Base-by-base conservation (phyloP, 176 grass and related monocot species). In the Triticum dicoccoides region DNA sequence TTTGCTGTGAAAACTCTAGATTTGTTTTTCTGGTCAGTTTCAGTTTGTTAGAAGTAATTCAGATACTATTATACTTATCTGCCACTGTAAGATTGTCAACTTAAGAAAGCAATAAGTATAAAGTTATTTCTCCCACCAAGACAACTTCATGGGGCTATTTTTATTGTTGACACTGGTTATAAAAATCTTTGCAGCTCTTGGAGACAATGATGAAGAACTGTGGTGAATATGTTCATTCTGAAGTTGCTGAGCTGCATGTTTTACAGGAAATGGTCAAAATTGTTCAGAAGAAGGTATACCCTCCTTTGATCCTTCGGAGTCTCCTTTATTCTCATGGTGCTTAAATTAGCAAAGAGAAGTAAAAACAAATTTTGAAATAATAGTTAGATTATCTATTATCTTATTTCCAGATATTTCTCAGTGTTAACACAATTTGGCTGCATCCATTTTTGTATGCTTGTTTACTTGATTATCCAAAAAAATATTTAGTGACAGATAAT, bases 171-270 rank as follows among this genome's bases (percentile, higher is more conserved):
- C 33, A 52, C 9, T 17, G 0, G 3, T 51, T 61, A 29, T 14
- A 18, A 56, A 35, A 79, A 30, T 45, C 24, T 77, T 78, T 89
- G 38, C 87, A 99, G 97, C 86, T 99, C 58, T 88, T 99, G 89
- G 97, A 99, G 80, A 96, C 97, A 80, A 83, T 99, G 92, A 91
- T 99, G 80, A 96, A 99, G 83, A 99, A 99, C 65, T 99, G 97
- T 83, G 85, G 89, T 39, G 92, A 94, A 54, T 71, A 95, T 10
- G 90, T 99, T 68, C 97, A 92, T 83, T 96, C 87, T 85, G 88
- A 99, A 91, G 87, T 99, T 84, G 90, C 79, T 85, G 85, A 96
- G 34, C 87, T 87, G 30, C 89, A 93, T 82, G 61, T 97, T 93
- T 85, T 99, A 21, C 89, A 82, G 84, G 97, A 99, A 84, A 97